Evolutionary conservation across 148 eudicot species (phyloP).

Genomic region (Euryodendron excelsum): DNA sequence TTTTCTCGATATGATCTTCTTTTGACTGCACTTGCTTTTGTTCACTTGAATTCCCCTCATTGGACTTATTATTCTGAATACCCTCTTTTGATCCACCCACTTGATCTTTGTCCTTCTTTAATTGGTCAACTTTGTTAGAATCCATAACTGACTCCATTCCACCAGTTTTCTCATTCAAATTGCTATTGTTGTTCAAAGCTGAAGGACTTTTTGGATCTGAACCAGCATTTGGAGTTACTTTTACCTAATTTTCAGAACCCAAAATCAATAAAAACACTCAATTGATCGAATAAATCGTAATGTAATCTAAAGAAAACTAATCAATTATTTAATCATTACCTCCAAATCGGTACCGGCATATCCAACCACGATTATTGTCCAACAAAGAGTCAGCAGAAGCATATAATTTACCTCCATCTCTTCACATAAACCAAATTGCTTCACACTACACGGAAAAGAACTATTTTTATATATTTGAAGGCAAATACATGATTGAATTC

Average conservation of each 20-base stretch:
- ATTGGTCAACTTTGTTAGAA: conserved; percentile 4
- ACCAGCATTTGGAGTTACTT: not conserved
- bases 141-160: conserved; percentile 9
- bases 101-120: conserved; percentile 23
- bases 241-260: conserved; percentile 16
- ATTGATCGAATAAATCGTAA: not conserved
- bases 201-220: conserved; percentile 7
- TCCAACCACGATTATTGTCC: not conserved
- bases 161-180: conserved; percentile 18
- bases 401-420: conserved; percentile 9
- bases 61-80: conserved; percentile 16
- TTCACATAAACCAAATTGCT: not conserved
- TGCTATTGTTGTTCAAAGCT: conserved; percentile 6
- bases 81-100: conserved; percentile 15
- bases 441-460: too few species aligned
- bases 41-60: conserved; percentile 23
- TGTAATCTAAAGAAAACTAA: not conserved
- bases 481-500: not conserved
- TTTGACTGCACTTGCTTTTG: conserved; percentile 15
- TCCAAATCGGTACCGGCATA: conserved; percentile 4
- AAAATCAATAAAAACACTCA: not conserved
- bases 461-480: not conserved
- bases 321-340: conserved; percentile 1
- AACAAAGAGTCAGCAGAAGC: conserved; percentile 18
- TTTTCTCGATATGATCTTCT: conserved; percentile 20